Evolutionary conservation across 371 early-diverging fungal species (phyloP).

Genomic region (Lichtheimia corymbifera): DNA sequence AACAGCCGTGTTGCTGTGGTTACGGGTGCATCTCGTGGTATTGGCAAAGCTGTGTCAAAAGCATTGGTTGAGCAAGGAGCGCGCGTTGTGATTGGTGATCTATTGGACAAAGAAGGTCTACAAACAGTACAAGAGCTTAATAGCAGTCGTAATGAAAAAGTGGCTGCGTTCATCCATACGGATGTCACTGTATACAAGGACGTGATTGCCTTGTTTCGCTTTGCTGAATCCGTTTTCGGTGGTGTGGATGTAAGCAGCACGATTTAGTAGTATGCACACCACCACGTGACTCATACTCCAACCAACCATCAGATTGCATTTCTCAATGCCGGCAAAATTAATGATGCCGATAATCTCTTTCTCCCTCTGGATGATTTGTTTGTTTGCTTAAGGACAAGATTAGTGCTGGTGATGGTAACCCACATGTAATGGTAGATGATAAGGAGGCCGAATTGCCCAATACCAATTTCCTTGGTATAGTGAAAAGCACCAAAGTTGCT

Average conservation of each 20-base stretch:
- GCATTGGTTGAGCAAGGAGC: conserved; percentile 52
- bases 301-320: conserved; percentile 9
- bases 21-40: conserved; percentile 65
- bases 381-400: not conserved
- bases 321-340: conserved; percentile 9
- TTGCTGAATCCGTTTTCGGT: conserved; percentile 56
- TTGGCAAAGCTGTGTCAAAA: conserved; percentile 59
- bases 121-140: conserved; percentile 40
- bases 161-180: conserved; percentile 51
- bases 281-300: not conserved
- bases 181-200: conserved; percentile 61
- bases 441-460: conserved; percentile 4
- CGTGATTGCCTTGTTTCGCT: conserved; percentile 45
- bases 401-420: not conserved
- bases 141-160: conserved; percentile 21
- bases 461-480: conserved; percentile 5
- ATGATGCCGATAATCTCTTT: not conserved
- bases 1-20: conserved; percentile 60
- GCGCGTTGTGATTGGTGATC: conserved; percentile 64
- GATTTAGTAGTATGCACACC: not conserved
- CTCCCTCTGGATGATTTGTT: conserved; percentile 13
- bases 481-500: conserved; percentile 37
- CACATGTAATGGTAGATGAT: conserved; percentile 6
- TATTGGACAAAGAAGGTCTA: conserved; percentile 48
- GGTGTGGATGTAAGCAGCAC: conserved; percentile 14